phyloP scores from a whole-genome alignment of 768 basidiomycete genomes.

The Russula abietina region DNA sequence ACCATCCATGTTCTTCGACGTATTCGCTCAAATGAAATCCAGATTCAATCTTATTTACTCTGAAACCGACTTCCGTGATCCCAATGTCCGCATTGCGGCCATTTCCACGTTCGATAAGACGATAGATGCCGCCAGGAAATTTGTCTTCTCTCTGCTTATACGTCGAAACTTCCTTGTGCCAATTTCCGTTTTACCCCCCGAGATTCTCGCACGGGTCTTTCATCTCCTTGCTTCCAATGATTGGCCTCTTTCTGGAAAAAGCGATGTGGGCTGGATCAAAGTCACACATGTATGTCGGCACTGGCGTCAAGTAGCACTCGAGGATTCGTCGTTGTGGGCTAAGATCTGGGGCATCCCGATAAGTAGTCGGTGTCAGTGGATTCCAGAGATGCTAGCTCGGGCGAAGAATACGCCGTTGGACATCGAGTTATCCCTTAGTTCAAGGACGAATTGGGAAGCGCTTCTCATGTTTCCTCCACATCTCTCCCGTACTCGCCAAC shows the following conservation, averaged over 20 bases:
- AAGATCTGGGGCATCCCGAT: background rate
- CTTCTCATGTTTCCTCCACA: background rate
- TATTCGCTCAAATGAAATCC: background rate
- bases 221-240: background rate
- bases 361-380: background rate
- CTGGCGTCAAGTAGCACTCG: slow-evolving; percentile 18
- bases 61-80: background rate
- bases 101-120: slow-evolving; percentile 1
- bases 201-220: slow-evolving; percentile 15
- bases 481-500: slow-evolving; percentile 5
- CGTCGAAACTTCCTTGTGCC: slow-evolving; percentile 8
- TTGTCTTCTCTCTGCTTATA: background rate
- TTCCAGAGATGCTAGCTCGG: slow-evolving; percentile 6
- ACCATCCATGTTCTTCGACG: background rate
- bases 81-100: background rate
- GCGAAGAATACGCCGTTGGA: background rate
- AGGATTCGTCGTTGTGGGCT: slow-evolving; percentile 9
- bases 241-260: background rate
- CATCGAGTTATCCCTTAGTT: background rate
- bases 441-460: background rate
- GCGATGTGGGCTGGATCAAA: background rate
- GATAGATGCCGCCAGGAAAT: background rate
- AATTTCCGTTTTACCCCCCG: background rate
- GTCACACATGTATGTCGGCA: slow-evolving; percentile 20
- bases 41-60: background rate